Evolutionary conservation across 306 rosid genomes (phyloP).

Genomic region (Aeschynomene evenia): DNA sequence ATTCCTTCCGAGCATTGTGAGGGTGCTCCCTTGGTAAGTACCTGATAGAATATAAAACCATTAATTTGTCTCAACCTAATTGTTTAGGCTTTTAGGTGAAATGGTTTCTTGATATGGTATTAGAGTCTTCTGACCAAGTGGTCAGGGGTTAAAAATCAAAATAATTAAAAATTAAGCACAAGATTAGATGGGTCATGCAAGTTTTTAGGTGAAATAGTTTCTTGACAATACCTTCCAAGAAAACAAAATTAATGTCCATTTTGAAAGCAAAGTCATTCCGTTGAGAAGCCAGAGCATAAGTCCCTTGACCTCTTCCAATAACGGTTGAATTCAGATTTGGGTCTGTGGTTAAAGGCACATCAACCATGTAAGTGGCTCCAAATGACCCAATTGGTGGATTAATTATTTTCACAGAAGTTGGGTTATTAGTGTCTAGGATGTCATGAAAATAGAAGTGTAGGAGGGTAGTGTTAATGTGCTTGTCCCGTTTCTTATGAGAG

Average conservation of each 20-base stretch:
- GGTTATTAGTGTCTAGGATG: conserved; percentile 19
- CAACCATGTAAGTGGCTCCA: conserved; percentile 29
- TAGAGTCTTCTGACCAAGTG: too few relatives aligned
- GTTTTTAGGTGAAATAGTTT: too few relatives aligned
- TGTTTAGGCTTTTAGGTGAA: too few relatives aligned
- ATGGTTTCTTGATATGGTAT: too few relatives aligned
- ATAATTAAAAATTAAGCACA: too few relatives aligned
- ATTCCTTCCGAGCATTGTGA: conserved; percentile 44
- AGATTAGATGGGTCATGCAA: too few relatives aligned
- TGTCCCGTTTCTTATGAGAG: not conserved
- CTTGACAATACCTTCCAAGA: conserved; percentile 29
- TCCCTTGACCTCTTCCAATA: conserved; percentile 46
- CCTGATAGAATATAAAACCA: too few relatives aligned
- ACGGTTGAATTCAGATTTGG: conserved; percentile 31
- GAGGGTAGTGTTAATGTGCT: not conserved
- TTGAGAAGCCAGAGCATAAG: conserved; percentile 42
- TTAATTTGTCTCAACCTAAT: too few relatives aligned
- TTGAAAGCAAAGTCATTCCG: conserved; percentile 35
- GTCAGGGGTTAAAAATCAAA: too few relatives aligned
- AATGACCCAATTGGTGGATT: conserved; percentile 24
- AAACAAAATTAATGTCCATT: conserved; percentile 39
- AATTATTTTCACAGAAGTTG: conserved; percentile 17
- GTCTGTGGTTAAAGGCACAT: conserved; percentile 33
- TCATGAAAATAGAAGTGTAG: conserved; percentile 55
- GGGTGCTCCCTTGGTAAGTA: conserved; percentile 38